Conservation (phyloP, 257 asterid genomes). For the Vinca minor region DNA sequence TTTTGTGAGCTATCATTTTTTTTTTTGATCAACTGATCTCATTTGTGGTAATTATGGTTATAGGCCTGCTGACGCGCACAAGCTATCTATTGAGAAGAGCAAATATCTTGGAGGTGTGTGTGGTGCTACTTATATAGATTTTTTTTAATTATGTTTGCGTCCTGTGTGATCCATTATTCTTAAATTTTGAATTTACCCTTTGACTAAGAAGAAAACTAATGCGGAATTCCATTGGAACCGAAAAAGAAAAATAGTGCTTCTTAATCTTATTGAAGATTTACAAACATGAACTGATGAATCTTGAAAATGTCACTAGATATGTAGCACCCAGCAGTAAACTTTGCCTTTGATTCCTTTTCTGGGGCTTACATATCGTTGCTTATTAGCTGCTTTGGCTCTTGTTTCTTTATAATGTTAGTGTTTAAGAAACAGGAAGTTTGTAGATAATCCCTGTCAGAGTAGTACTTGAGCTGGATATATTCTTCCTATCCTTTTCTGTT, state of each 20-base stretch:
- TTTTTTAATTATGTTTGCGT: neutral
- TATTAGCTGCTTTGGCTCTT: neutral
- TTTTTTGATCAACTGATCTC: neutral
- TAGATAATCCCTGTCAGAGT: too few relatives aligned
- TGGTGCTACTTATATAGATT: too few relatives aligned
- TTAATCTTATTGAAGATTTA: neutral
- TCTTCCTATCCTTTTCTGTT: neutral
- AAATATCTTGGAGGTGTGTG: conserved; percentile 98
- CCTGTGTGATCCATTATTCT: neutral
- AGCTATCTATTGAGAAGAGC: conserved; percentile 96
- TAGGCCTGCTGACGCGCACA: conserved; percentile 88
- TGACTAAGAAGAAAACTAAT: neutral
- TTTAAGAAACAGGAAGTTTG: neutral
- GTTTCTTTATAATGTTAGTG: too few relatives aligned
- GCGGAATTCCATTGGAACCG: neutral
- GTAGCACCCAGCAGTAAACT: neutral
- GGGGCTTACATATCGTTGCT: neutral
- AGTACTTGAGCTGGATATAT: too few relatives aligned
- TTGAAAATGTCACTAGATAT: too few relatives aligned
- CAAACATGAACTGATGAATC: too few relatives aligned
- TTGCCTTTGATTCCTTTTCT: neutral
- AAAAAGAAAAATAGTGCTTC: neutral
- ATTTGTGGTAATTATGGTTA: conserved; percentile 9
- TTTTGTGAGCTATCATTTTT: neutral
- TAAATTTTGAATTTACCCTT: neutral